Percentiles rank a stretch among this genome's conserved stretches.
These are phyloP conservation scores for Ophiocordyceps camponoti-floridani DNA, from an alignment of 2,329 filamentous ascomycete species.

Conservation along the genomic window DNA sequence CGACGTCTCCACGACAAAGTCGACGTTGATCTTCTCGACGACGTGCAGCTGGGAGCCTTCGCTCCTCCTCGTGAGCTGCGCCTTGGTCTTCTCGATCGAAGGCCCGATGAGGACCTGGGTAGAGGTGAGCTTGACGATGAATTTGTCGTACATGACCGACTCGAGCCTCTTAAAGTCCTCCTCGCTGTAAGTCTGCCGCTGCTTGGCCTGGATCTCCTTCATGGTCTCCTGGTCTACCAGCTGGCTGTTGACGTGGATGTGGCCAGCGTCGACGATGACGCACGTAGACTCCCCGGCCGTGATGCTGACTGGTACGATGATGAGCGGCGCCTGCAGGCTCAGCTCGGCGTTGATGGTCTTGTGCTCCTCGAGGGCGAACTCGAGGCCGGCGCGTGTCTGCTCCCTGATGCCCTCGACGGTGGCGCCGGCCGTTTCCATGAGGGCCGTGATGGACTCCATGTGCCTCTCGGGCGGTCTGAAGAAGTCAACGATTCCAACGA, in stretches of 20 bases:
- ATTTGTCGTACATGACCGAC: conserved; percentile 94
- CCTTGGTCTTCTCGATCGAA: conserved; percentile 76
- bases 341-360: conserved; percentile 95
- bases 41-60: conserved; percentile 64
- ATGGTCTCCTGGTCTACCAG: conserved; percentile 83
- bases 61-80: conserved; percentile 53
- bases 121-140: conserved; percentile 78
- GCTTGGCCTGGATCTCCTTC: conserved; percentile 78
- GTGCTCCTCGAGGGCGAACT: conserved; percentile 93
- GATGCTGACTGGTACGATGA: conserved; percentile 91
- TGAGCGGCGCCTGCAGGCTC: conserved; percentile 85
- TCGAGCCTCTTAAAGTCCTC: conserved; percentile 80
- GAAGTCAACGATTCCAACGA: conserved; percentile 82
- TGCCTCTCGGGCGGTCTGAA: conserved; percentile 92
- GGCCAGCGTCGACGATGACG: conserved; percentile 87
- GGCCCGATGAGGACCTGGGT: conserved; percentile 92
- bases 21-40: conserved; percentile 91
- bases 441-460: conserved; percentile 92
- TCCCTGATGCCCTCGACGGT: conserved; percentile 90
- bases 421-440: conserved; percentile 89
- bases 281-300: conserved; percentile 66
- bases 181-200: conserved; percentile 71
- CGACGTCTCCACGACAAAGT: conserved; percentile 89
- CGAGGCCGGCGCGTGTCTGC: conserved; percentile 85
- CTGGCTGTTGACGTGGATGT: conserved; percentile 86